Percentiles rank a stretch among this genome's conserved stretches.
Conservation (phyloP, 495 filamentous ascomycete species). For the Penicillium soppii region DNA sequence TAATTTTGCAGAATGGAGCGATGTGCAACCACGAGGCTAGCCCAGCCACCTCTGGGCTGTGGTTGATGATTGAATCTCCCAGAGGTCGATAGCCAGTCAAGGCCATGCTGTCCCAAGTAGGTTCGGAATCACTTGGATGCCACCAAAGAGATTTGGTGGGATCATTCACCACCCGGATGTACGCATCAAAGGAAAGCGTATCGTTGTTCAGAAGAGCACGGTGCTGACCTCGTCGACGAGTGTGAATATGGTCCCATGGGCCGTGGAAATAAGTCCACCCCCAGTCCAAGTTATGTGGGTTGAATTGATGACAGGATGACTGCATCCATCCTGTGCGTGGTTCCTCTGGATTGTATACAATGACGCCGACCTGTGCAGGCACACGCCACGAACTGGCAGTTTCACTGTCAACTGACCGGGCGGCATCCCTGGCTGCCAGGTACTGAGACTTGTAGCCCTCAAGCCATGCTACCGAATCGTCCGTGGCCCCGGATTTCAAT, state of each 20-base stretch:
- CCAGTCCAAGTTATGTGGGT: constrained; percentile 59
- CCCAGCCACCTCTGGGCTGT: constrained; percentile 52
- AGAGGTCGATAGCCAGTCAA: constrained; percentile 60
- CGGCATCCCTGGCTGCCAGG: constrained; percentile 12
- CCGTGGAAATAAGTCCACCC: constrained; percentile 68
- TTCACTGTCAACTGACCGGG: constrained; percentile 1
- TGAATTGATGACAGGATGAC: constrained; percentile 60
- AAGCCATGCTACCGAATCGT: constrained; percentile 30
- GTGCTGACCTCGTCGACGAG: constrained; percentile 56
- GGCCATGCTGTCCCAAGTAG: constrained; percentile 72
- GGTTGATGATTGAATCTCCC: constrained; percentile 44
- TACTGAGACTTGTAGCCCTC: constrained; percentile 37
- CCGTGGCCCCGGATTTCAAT: constrained; percentile 26
- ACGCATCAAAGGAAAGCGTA: constrained; percentile 61
- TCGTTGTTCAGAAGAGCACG: constrained; percentile 63
- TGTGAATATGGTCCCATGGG: constrained; percentile 58
- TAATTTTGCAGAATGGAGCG: constrained; percentile 55
- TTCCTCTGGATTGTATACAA: constrained; percentile 66
- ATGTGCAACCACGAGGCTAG: constrained; percentile 60
- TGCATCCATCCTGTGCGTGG: constrained; percentile 59
- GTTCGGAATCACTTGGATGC: constrained; percentile 58
- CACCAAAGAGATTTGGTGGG: constrained; percentile 64
- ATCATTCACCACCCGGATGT: constrained; percentile 63
- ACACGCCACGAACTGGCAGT: constrained; percentile 44
- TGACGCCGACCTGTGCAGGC: constrained; percentile 61